Conservation (phyloP, 257 asterid genomes). For the Solanum paucissectum region DNA sequence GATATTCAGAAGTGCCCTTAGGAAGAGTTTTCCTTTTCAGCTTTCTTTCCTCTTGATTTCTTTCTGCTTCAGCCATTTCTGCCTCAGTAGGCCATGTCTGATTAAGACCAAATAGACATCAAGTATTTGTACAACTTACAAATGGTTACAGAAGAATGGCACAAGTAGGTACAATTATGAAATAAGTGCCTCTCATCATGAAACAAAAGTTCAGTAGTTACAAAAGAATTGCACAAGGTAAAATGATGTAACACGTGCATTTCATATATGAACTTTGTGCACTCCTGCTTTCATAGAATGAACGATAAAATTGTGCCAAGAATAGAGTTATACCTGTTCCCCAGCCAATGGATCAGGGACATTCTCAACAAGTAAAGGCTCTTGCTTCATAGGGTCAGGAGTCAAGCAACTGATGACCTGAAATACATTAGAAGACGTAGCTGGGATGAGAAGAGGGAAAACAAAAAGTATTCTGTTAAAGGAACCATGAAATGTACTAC, state of each 20-base stretch:
- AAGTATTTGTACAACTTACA: neutral
- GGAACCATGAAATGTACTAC: neutral
- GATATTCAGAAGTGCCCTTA: slow-evolving; percentile 83
- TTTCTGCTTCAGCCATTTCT: slow-evolving; percentile 92
- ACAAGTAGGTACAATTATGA: neutral
- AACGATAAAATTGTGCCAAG: neutral
- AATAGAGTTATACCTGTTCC: slow-evolving; percentile 58
- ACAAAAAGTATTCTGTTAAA: neutral
- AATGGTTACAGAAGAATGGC: neutral
- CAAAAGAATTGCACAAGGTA: neutral
- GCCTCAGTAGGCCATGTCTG: slow-evolving; percentile 99
- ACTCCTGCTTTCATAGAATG: neutral
- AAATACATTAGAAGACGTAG: slow-evolving; percentile 4
- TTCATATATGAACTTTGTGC: neutral
- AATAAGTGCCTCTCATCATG: neutral
- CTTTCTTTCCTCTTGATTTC: slow-evolving; percentile 34
- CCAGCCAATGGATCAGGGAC: slow-evolving; percentile 83
- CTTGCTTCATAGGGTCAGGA: slow-evolving; percentile 93
- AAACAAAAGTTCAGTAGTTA: neutral
- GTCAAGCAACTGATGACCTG: slow-evolving; percentile 65
- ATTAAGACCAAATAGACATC: slow-evolving; percentile 6
- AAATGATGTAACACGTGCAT: neutral
- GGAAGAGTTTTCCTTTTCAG: slow-evolving; percentile 61
- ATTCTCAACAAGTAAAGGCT: slow-evolving; percentile 69
- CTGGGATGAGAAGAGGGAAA: neutral